Evolutionary conservation across 176 grass and related monocot genomes (phyloP).

Genomic region (Juncus effusus): DNA sequence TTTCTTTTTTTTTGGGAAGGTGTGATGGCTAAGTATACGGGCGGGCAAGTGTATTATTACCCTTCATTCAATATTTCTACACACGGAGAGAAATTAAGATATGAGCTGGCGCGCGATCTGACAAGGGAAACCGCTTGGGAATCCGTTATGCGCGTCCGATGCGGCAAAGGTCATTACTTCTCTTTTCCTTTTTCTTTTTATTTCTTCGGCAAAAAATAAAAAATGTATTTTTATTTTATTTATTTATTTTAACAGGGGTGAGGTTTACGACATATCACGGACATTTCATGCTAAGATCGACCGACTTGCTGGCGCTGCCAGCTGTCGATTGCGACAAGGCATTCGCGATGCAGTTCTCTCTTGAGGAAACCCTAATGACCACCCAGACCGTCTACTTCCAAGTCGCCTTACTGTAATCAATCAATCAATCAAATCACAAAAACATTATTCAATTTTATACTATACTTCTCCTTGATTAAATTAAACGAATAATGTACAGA

Average conservation of each 20-base stretch:
- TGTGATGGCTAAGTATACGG: slow-evolving; percentile 85
- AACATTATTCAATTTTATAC: neutral
- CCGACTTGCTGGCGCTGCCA: slow-evolving; percentile 92
- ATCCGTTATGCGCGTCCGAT: slow-evolving; percentile 98
- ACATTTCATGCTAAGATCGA: slow-evolving; percentile 96
- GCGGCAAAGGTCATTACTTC: slow-evolving; percentile 71
- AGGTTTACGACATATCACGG: slow-evolving; percentile 95
- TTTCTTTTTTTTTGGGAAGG: slow-evolving; percentile 38
- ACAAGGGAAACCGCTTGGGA: slow-evolving; percentile 95
- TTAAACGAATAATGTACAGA: slow-evolving; percentile 28
- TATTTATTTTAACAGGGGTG: slow-evolving; percentile 52
- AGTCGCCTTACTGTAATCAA: slow-evolving; percentile 92
- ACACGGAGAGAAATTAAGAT: slow-evolving; percentile 71
- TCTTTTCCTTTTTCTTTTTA: slow-evolving; percentile 8
- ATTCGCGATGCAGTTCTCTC: slow-evolving; percentile 77
- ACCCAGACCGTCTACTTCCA: slow-evolving; percentile 87
- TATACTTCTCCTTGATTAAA: too few species aligned
- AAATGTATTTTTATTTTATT: slow-evolving; percentile 18
- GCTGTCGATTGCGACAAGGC: slow-evolving; percentile 99
- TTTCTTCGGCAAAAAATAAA: slow-evolving; percentile 6
- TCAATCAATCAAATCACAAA: slow-evolving; percentile 35
- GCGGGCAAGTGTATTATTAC: slow-evolving; percentile 93
- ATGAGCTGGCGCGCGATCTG: slow-evolving; percentile 81
- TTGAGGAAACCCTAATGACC: slow-evolving; percentile 91
- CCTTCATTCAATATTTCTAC: slow-evolving; percentile 60